Percentiles rank a stretch among this genome's conserved stretches.
phyloP scores from a whole-genome alignment of 2,329 filamentous ascomycete genomes.

The Sordariomycetes sp. region DNA sequence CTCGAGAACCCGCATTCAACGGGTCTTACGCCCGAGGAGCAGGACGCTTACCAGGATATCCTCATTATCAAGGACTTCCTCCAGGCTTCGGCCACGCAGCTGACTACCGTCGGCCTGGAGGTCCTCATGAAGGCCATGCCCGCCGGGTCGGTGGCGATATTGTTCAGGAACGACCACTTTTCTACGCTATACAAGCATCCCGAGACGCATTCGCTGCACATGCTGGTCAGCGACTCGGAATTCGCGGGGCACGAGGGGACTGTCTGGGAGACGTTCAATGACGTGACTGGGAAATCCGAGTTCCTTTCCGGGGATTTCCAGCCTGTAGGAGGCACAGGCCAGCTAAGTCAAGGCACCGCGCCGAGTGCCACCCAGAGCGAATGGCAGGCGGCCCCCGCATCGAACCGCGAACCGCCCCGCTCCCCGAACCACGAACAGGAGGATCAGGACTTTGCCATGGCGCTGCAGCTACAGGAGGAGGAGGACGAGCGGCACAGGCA shows the following conservation, averaged over 20 bases:
- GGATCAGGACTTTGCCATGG: constrained; percentile 77
- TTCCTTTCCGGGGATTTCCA: constrained; percentile 87
- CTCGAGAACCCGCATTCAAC: constrained; percentile 26
- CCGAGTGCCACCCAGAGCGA: constrained; percentile 14
- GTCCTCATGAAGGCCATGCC: constrained; percentile 57
- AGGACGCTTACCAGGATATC: constrained; percentile 71
- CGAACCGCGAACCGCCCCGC: background rate
- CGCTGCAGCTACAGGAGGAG: constrained; percentile 86
- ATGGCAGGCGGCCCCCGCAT: constrained; percentile 27
- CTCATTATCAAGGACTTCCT: constrained; percentile 74
- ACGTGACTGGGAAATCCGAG: constrained; percentile 75
- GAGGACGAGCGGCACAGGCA: constrained; percentile 67
- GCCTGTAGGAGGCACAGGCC: constrained; percentile 42
- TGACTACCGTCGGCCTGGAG: constrained; percentile 70
- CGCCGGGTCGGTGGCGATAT: constrained; percentile 72
- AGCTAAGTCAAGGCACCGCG: background rate
- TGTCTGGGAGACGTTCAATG: constrained; percentile 88
- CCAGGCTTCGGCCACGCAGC: constrained; percentile 67
- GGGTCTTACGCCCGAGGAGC: constrained; percentile 59
- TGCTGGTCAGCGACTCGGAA: constrained; percentile 83
- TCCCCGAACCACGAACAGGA: constrained; percentile 48
- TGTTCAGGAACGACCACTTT: constrained; percentile 97
- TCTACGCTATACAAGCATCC: constrained; percentile 88
- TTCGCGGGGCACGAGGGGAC: constrained; percentile 82
- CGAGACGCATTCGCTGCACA: constrained; percentile 58